Conservation (phyloP, 192 early-diverging fungal genomes). For the Phycomyces nitens region DNA sequence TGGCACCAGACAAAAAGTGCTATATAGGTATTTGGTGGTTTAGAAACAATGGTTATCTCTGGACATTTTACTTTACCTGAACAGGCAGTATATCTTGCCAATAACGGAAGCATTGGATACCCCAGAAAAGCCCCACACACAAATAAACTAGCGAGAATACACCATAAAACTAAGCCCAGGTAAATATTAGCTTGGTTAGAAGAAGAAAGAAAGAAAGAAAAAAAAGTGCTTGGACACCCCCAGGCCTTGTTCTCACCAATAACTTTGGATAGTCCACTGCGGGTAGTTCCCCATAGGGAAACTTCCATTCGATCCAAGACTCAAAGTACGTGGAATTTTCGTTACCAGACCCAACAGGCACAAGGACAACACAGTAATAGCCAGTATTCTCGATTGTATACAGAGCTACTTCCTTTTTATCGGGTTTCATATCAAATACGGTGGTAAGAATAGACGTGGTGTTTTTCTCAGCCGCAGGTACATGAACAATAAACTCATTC, state of each 20-base stretch:
- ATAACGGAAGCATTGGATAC: constrained; percentile 67
- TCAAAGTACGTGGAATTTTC: constrained; percentile 32
- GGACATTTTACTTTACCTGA: constrained; percentile 45
- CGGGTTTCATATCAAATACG: constrained; percentile 26
- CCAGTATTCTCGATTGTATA: constrained; percentile 77
- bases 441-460: constrained; percentile 32
- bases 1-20: constrained; percentile 82
- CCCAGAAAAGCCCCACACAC: constrained; percentile 74
- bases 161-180: constrained; percentile 64
- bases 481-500: constrained; percentile 56
- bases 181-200: not conserved
- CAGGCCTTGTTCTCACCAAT: constrained; percentile 45
- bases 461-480: constrained; percentile 33
- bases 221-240: not conserved
- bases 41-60: not conserved
- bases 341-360: constrained; percentile 27
- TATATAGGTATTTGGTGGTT: constrained; percentile 9
- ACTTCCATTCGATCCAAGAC: constrained; percentile 63
- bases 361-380: constrained; percentile 75
- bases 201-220: not conserved
- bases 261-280: constrained; percentile 89
- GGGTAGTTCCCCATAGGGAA: constrained; percentile 81
- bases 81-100: constrained; percentile 90
- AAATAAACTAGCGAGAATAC: constrained; percentile 71
- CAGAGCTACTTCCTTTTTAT: constrained; percentile 42